Conservation (phyloP, 1,139 yeast species). For the Suhomyces panamericanus region DNA sequence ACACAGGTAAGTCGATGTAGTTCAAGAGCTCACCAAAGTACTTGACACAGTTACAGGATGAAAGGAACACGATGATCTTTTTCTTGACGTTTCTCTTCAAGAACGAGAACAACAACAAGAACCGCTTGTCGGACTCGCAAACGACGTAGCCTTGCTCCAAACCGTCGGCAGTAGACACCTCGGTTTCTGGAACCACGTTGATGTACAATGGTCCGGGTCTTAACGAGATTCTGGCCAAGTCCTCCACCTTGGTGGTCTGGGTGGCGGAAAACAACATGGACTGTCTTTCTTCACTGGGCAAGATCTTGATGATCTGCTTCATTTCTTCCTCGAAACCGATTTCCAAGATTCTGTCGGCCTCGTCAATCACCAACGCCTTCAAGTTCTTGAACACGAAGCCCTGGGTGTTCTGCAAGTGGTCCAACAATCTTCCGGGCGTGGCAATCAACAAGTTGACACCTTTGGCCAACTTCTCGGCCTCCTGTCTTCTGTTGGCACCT, state of each 20-base stretch:
- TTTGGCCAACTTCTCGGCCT: constrained; percentile 88
- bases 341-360: constrained; percentile 94
- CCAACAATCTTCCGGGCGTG: constrained; percentile 95
- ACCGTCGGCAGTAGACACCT: constrained; percentile 91
- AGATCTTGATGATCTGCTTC: constrained; percentile 91
- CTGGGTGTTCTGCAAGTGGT: constrained; percentile 91
- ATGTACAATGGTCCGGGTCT: constrained; percentile 95
- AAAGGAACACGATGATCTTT: constrained; percentile 88
- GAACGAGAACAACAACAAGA: constrained; percentile 85
- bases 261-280: constrained; percentile 98
- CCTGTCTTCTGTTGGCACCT: constrained; percentile 96
- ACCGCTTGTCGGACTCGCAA: constrained; percentile 94
- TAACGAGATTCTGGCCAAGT: constrained; percentile 92
- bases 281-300: constrained; percentile 94
- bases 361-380: constrained; percentile 92
- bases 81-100: constrained; percentile 88
- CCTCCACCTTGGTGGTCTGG: constrained; percentile 98
- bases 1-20: constrained; percentile 93
- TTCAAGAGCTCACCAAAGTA: constrained; percentile 92
- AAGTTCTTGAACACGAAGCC: constrained; percentile 94
- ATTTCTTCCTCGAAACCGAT: constrained; percentile 98
- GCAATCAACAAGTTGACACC: constrained; percentile 95
- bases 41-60: constrained; percentile 96
- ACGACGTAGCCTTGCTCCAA: constrained; percentile 98
- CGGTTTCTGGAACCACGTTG: constrained; percentile 84